These are phyloP conservation scores for Haplosporangium sp. DNA, from an alignment of 371 early-diverging fungal species.

Conservation along the genomic window DNA sequence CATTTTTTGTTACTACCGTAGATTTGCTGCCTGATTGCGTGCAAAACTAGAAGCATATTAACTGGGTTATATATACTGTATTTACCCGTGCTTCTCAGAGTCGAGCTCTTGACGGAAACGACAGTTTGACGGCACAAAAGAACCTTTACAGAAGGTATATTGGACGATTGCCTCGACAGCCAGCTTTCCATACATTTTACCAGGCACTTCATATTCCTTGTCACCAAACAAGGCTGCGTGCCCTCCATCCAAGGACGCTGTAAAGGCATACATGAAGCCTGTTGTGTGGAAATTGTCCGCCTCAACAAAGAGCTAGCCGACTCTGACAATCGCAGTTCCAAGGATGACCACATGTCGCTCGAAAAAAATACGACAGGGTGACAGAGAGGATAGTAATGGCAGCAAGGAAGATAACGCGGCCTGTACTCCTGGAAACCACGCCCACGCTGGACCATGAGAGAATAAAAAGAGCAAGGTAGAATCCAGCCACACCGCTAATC, in stretches of 20 bases:
- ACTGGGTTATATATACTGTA: too few species aligned
- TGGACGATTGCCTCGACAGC: too few species aligned
- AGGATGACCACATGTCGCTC: constrained; percentile 64
- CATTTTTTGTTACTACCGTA: too few species aligned
- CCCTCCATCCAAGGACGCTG: constrained; percentile 34
- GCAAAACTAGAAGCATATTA: too few species aligned
- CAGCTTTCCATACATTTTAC: constrained; percentile 64
- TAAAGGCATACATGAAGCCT: constrained; percentile 58
- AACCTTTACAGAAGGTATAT: too few species aligned
- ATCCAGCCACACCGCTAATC: constrained; percentile 68
- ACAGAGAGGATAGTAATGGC: constrained; percentile 57
- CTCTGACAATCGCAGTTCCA: constrained; percentile 67
- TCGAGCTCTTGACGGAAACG: too few species aligned
- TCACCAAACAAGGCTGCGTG: constrained; percentile 9
- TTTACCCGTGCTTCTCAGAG: too few species aligned
- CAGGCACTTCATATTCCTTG: constrained; percentile 52
- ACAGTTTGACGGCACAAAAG: too few species aligned
- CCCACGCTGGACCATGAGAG: constrained; percentile 65
- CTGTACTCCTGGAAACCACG: constrained; percentile 53
- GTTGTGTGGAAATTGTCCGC: constrained; percentile 66
- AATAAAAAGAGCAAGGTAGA: constrained; percentile 66
- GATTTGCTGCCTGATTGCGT: too few species aligned
- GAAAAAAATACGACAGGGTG: constrained; percentile 63
- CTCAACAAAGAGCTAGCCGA: constrained; percentile 68
- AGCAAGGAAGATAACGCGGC: constrained; percentile 37